A percentile compares a stretch with the other conserved stretches of the same genome.
Conservation (phyloP, 352 stramenopile genomes). For the Phytopythium kandeliae region DNA sequence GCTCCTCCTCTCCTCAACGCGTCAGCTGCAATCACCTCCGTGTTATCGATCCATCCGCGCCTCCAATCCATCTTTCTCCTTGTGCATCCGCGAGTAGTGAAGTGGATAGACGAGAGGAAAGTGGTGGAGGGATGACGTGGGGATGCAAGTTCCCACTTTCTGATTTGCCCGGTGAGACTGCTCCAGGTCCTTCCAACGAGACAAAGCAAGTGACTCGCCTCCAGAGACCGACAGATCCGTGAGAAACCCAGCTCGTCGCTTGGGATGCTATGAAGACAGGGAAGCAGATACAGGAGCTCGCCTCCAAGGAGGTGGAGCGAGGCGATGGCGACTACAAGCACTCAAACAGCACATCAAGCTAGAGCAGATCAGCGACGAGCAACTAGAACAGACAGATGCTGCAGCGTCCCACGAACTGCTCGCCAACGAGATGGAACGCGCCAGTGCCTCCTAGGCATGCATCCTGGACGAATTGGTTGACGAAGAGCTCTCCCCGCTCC, state of each 20-base stretch:
- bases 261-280: conserved; percentile 71
- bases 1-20: too few relatives aligned
- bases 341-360: conserved; percentile 64
- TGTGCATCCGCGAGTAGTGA: too few relatives aligned
- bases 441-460: conserved; percentile 47
- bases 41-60: too few relatives aligned
- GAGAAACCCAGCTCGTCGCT: neutral
- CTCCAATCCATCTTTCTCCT: too few relatives aligned
- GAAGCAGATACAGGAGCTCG: conserved; percentile 69
- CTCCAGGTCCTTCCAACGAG: neutral
- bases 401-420: conserved; percentile 27
- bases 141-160: neutral
- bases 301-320: conserved; percentile 41
- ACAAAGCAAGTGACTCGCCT: neutral
- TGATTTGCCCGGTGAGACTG: neutral
- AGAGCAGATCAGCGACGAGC: conserved; percentile 9
- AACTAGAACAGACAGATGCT: conserved; percentile 4
- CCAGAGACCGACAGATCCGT: neutral
- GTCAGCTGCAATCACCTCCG: too few relatives aligned
- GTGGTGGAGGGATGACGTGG: too few relatives aligned
- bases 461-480: conserved; percentile 49
- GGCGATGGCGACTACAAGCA: conserved; percentile 83
- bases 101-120: too few relatives aligned
- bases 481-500: conserved; percentile 28
- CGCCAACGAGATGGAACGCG: conserved; percentile 40